These are phyloP conservation scores for Eimeria tenella DNA, from an alignment of 169 alveolate genomes.

Conservation along the genomic window DNA sequence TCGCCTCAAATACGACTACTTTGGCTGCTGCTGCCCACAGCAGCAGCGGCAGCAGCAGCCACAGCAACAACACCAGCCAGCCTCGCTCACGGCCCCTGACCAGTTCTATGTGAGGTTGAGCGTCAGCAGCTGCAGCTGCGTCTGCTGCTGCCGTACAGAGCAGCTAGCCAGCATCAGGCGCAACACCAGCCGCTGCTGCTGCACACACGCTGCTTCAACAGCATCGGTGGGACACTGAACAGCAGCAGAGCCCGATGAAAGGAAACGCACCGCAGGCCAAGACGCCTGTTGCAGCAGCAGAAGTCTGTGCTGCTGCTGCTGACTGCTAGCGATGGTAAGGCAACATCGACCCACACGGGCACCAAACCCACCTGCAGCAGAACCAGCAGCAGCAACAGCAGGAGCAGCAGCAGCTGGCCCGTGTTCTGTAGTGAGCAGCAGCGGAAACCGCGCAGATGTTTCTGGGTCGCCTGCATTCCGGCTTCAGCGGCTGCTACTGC, in stretches of 20 bases:
- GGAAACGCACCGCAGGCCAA: background rate
- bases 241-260: background rate
- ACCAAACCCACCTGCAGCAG: background rate
- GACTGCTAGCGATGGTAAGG: conserved; percentile 17
- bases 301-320: background rate
- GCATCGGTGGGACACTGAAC: background rate
- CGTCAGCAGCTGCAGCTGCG: conserved; percentile 5
- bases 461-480: background rate
- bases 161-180: background rate
- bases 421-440: conserved; percentile 3
- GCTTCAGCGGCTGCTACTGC: conserved; percentile 12
- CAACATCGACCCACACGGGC: background rate
- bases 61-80: background rate
- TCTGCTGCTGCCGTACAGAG: background rate
- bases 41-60: background rate
- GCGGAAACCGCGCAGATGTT: background rate
- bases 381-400: conserved; percentile 8
- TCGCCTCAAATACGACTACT: background rate
- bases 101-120: background rate
- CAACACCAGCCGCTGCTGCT: background rate
- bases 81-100: background rate
- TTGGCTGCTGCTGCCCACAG: background rate
- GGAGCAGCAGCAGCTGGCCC: background rate
- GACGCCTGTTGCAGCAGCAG: background rate
- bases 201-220: background rate